Conservation (phyloP, 1,284 basidiomycete species). For the Phlebopus sp. region DNA sequence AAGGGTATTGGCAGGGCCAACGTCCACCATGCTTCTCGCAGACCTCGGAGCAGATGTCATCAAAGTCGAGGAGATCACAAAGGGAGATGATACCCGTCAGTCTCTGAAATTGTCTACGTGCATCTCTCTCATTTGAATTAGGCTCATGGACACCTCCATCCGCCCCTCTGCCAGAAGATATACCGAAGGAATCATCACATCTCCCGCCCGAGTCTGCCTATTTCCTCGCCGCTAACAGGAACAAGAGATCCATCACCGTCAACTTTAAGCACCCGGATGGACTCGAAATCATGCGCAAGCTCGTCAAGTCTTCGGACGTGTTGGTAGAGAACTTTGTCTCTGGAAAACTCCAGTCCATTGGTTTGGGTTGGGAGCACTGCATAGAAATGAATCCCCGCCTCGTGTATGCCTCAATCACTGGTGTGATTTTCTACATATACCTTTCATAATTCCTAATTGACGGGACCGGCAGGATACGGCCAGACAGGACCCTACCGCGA, state of each 20-base stretch:
- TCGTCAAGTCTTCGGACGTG: conserved; percentile 79
- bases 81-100: conserved; percentile 89
- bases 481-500: conserved; percentile 87
- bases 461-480: conserved; percentile 69
- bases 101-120: conserved; percentile 11
- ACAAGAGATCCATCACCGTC: conserved; percentile 85
- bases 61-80: conserved; percentile 79
- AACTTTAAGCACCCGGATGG: conserved; percentile 85
- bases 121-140: conserved; percentile 28
- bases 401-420: conserved; percentile 90
- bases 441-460: conserved; percentile 6
- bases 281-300: conserved; percentile 70
- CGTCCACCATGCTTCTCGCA: conserved; percentile 85
- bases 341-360: conserved; percentile 82
- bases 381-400: conserved; percentile 76
- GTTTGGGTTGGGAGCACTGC: conserved; percentile 85
- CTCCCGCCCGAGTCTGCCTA: conserved; percentile 92
- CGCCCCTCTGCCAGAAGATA: conserved; percentile 54
- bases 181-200: conserved; percentile 55
- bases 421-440: conserved; percentile 28
- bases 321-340: conserved; percentile 87
- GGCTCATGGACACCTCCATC: conserved; percentile 81
- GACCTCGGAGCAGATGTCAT: conserved; percentile 91
- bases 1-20: conserved; percentile 86
- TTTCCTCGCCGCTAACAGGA: conserved; percentile 87